These are phyloP conservation scores for Calocera viscosa DNA, from an alignment of 768 basidiomycete species.

Conservation along the genomic window DNA sequence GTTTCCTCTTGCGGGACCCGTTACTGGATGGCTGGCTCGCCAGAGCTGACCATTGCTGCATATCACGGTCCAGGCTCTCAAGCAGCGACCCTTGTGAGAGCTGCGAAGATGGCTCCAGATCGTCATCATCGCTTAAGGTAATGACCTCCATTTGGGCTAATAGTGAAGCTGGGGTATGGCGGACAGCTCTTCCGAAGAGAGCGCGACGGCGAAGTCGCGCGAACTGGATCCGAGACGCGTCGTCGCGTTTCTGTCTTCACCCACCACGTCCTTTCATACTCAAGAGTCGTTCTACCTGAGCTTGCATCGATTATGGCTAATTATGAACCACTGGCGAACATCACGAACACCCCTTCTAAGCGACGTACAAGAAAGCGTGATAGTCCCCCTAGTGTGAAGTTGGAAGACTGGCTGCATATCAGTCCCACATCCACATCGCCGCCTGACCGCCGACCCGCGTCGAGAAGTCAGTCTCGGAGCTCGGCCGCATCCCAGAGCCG, in stretches of 20 bases:
- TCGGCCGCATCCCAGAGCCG: not conserved
- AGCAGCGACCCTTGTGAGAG: not conserved
- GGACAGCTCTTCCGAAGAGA: no score
- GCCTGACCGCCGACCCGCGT: not conserved
- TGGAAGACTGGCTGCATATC: conserved; percentile 5
- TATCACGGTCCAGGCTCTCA: not conserved
- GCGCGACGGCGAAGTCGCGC: no score
- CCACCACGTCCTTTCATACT: not conserved
- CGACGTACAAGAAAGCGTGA: not conserved
- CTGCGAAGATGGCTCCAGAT: not conserved
- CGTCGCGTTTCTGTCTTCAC: not conserved
- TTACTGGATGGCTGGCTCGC: not conserved
- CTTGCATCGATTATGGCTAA: not conserved
- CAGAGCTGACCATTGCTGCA: not conserved
- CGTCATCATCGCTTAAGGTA: not conserved
- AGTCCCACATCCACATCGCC: not conserved
- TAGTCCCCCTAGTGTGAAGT: not conserved
- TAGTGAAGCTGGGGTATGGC: no score
- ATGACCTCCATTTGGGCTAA: not conserved
- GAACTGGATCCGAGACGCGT: no score
- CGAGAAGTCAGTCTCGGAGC: not conserved
- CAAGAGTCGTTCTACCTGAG: not conserved
- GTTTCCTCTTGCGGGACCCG: not conserved
- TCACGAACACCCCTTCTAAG: not conserved
- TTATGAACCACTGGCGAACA: not conserved